Evolutionary conservation across 352 stramenopile species (phyloP).

Genomic region (Globisporangium canariense): DNA sequence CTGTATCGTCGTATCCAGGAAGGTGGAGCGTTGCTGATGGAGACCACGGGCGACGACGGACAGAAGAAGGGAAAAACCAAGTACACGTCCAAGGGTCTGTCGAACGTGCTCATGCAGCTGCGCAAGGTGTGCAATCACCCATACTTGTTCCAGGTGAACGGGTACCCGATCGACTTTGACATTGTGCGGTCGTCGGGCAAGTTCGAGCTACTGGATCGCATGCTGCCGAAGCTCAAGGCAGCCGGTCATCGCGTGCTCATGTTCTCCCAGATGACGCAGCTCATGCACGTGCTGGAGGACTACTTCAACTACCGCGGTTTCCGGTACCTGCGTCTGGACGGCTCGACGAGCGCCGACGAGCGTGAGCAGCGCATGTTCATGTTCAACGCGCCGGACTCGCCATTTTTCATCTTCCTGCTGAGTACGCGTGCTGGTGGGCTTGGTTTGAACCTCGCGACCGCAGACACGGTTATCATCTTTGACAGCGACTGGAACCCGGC

Average conservation of each 20-base stretch:
- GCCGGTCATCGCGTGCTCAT: slow-evolving; percentile 90
- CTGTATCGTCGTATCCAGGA: slow-evolving; percentile 87
- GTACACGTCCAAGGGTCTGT: slow-evolving; percentile 82
- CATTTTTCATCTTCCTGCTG: slow-evolving; percentile 96
- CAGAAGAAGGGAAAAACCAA: slow-evolving; percentile 77
- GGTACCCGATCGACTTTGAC: slow-evolving; percentile 84
- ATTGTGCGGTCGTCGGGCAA: slow-evolving; percentile 89
- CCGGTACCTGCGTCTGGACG: slow-evolving; percentile 96
- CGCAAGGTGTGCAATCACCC: slow-evolving; percentile 89
- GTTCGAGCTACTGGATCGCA: slow-evolving; percentile 96
- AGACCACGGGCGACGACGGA: slow-evolving; percentile 56
- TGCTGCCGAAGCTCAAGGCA: slow-evolving; percentile 93
- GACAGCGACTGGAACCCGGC: slow-evolving; percentile 99
- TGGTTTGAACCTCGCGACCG: slow-evolving; percentile 97
- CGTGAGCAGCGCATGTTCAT: slow-evolving; percentile 97
- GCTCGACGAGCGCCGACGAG: slow-evolving; percentile 94
- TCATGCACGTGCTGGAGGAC: slow-evolving; percentile 89
- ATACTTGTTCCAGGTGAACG: slow-evolving; percentile 84
- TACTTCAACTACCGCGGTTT: slow-evolving; percentile 91
- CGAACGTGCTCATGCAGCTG: slow-evolving; percentile 87
- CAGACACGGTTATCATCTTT: slow-evolving; percentile 99
- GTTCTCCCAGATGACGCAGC: slow-evolving; percentile 90
- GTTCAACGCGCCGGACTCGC: slow-evolving; percentile 93
- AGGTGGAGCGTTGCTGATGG: slow-evolving; percentile 78
- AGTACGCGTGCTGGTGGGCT: slow-evolving; percentile 96